Base-by-base conservation (phyloP, 306 rosid species). In the Gastrolobium villosum region DNA sequence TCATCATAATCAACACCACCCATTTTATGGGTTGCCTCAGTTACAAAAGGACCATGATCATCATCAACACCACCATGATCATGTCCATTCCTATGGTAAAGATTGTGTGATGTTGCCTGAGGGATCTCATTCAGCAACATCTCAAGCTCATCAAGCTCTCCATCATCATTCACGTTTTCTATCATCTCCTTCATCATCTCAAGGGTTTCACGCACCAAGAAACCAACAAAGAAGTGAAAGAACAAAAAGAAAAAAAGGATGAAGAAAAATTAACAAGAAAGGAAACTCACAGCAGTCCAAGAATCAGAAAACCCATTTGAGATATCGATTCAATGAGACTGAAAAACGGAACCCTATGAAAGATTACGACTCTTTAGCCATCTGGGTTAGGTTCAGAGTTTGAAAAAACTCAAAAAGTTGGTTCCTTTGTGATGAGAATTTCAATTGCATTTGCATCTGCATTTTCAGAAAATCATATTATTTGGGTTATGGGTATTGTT, bases 121-220 rank as follows among this genome's bases (percentile, higher is more conserved):
- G 91, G 91, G 89, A 87, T 89, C 91, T 87, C 93, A 81, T 71
- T 83, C 48, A 88, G 77, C 78, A 88, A 63, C 86, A 72, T 78
- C 79, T 84, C 83, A 32, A 87, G 71, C 86, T 85, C 83, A 20
- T 80, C 65, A n/a, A 74, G 30, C 11, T 68, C 85, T 2, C 52
- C 76, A 68, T 83, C 84, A 48, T 61, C 81, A 77, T 82, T 76
- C 75, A 48, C 49, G 50, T 78, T 86, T 39, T 62, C 86, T 65
- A 75, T 64, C 53, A 69, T 74, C 64, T 67, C 56, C 28, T 74
- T 61, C 62, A 48, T 66, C 74, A 49, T 78, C 77, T 67, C 82
- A 34, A 53, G 35, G 3, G 43, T 15, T 74, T 28, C 62, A 37
- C 59, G 74, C 39, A 44, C 68, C 55, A 32, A 62, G 37, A 43